Conservation (phyloP, 1,139 yeast genomes). For the Pichia kudriavzevii region DNA sequence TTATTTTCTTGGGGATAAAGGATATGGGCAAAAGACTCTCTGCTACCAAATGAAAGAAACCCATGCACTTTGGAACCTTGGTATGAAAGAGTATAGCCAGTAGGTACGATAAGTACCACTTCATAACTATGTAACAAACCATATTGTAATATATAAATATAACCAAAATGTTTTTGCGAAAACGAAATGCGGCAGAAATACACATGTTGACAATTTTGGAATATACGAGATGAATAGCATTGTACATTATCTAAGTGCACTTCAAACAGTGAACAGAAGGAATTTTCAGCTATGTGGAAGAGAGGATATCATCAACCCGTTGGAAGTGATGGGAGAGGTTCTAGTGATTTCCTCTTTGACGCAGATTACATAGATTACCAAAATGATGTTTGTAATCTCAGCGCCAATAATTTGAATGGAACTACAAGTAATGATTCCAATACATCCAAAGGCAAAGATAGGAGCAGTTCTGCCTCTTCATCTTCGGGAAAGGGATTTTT, state of each 20-base stretch:
- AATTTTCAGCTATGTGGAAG: slow-evolving; percentile 19
- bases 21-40: slow-evolving; percentile 36
- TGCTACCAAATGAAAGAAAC: slow-evolving; percentile 65
- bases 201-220: neutral
- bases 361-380: slow-evolving; percentile 9
- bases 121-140: too few species aligned
- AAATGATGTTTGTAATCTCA: neutral
- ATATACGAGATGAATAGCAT: neutral
- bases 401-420: neutral
- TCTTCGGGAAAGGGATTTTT: slow-evolving; percentile 9
- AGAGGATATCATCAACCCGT: slow-evolving; percentile 23
- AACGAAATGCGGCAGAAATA: slow-evolving; percentile 1
- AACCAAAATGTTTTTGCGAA: too few species aligned
- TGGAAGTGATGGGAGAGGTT: slow-evolving; percentile 10
- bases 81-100: slow-evolving; percentile 20
- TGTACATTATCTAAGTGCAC: neutral
- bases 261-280: neutral
- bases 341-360: slow-evolving; percentile 15
- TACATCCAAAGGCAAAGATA: neutral
- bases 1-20: slow-evolving; percentile 40
- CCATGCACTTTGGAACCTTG: slow-evolving; percentile 63
- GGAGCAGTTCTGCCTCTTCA: slow-evolving; percentile 1
- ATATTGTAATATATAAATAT: too few species aligned
- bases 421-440: neutral
- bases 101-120: neutral